Percentiles rank a stretch among this genome's conserved stretches.
phyloP scores from a whole-genome alignment of 306 rosid genomes.

The Oemleria cerasiformis region DNA sequence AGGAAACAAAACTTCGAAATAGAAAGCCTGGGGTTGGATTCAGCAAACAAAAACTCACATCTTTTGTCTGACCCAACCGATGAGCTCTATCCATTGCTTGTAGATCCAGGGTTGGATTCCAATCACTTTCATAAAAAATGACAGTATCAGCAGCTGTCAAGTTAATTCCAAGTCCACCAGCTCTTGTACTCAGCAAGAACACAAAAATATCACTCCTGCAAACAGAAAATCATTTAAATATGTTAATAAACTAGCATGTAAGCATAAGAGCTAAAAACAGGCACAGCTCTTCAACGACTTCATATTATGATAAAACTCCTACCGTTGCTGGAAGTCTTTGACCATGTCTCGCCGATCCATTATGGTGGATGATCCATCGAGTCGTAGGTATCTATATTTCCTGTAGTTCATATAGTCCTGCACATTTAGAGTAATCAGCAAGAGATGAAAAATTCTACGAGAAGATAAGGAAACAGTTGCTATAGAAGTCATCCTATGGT shows the following conservation, averaged over 20 bases:
- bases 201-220: constrained; percentile 90
- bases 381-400: constrained; percentile 87
- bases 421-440: constrained; percentile 26
- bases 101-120: constrained; percentile 97
- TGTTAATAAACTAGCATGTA: not conserved
- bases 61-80: constrained; percentile 97
- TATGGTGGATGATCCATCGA: constrained; percentile 94
- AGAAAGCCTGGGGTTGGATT: not conserved
- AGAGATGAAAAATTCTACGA: not conserved
- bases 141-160: constrained; percentile 99
- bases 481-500: not conserved
- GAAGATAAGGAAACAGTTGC: not conserved
- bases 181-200: constrained; percentile 95
- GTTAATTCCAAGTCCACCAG: constrained; percentile 99
- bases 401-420: constrained; percentile 99
- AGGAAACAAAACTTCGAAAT: not conserved
- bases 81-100: constrained; percentile 99
- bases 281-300: not conserved
- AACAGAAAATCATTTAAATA: constrained; percentile 18
- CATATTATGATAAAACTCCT: constrained; percentile 16
- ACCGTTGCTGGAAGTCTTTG: constrained; percentile 93
- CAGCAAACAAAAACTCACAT: constrained; percentile 51
- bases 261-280: not conserved
- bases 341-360: constrained; percentile 99
- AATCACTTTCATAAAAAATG: constrained; percentile 98